Percentiles rank a stretch among this genome's conserved stretches.
These are phyloP conservation scores for Turritis glabra DNA, from an alignment of 345 rosid species.

Conservation along the genomic window DNA sequence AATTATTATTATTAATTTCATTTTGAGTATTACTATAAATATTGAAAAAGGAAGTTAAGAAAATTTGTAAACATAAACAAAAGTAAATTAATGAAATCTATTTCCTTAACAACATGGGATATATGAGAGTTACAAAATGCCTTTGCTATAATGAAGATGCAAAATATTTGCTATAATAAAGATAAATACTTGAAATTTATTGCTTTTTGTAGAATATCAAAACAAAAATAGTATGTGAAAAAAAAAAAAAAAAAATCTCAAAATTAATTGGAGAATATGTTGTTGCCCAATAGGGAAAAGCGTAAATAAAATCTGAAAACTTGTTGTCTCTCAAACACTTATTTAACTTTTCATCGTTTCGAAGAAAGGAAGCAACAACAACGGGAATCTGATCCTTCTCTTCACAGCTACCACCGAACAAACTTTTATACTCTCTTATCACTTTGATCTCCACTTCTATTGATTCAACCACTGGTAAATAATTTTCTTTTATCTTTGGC, in stretches of 20 bases:
- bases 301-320: not conserved
- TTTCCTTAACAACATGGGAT: not conserved
- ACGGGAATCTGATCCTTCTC: conserved; percentile 35
- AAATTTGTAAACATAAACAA: not conserved
- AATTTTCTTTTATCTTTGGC: not conserved
- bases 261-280: not conserved
- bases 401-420: conserved; percentile 6
- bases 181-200: not conserved
- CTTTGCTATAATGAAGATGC: not conserved
- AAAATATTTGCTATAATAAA: not conserved
- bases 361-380: conserved; percentile 18
- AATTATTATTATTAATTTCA: not conserved
- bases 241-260: not conserved
- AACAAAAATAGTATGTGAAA: not conserved
- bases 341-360: conserved; percentile 18
- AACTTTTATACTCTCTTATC: not conserved
- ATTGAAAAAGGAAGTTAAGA: not conserved
- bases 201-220: not conserved
- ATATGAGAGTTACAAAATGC: not conserved
- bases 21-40: not conserved
- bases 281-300: not conserved
- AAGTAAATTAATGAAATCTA: not conserved
- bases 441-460: not conserved
- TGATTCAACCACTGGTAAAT: conserved; percentile 7
- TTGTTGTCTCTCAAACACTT: not conserved